Percentiles rank a stretch among this genome's conserved stretches.
These are phyloP conservation scores for Arabis alpina DNA, from an alignment of 345 rosid genomes.

Conservation along the genomic window DNA sequence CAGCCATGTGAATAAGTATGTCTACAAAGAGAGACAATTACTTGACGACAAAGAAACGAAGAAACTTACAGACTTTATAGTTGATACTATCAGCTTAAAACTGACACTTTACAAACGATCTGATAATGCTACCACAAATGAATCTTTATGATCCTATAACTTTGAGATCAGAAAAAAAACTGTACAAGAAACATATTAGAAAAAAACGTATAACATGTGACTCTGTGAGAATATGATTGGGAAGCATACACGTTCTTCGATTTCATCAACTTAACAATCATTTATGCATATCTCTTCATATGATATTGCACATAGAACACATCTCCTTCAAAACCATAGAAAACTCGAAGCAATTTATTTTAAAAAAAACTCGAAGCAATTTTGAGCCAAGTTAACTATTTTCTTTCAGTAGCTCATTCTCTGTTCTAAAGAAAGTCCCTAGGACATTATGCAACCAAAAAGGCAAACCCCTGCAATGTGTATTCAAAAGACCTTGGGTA, in stretches of 20 bases:
- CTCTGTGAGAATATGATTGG: slow-evolving; percentile 74
- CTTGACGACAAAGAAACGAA: too few relatives aligned
- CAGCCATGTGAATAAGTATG: too few relatives aligned
- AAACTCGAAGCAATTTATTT: neutral
- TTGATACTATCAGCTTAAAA: too few relatives aligned
- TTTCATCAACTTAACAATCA: slow-evolving; percentile 71
- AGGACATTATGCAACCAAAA: slow-evolving; percentile 80
- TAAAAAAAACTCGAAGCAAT: too few relatives aligned
- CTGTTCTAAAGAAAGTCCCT: slow-evolving; percentile 70
- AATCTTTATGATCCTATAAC: neutral
- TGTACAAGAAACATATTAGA: slow-evolving; percentile 14
- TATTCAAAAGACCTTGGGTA: too few relatives aligned
- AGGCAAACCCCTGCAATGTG: slow-evolving; percentile 66
- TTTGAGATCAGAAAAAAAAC: neutral
- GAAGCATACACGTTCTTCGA: slow-evolving; percentile 69
- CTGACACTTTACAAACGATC: too few relatives aligned
- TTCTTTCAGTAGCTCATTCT: slow-evolving; percentile 84
- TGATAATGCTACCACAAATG: too few relatives aligned
- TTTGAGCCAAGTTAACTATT: neutral
- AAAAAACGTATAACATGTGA: slow-evolving; percentile 46
- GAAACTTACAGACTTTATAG: too few relatives aligned
- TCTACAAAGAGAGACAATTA: too few relatives aligned
- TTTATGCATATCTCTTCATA: slow-evolving; percentile 63
- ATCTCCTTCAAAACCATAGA: neutral
- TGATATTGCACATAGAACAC: slow-evolving; percentile 47